Percentiles rank a stretch among this genome's conserved stretches.
Evolutionary conservation across 192 early-diverging fungal species (phyloP).

Genomic region (Coemansia sp.): DNA sequence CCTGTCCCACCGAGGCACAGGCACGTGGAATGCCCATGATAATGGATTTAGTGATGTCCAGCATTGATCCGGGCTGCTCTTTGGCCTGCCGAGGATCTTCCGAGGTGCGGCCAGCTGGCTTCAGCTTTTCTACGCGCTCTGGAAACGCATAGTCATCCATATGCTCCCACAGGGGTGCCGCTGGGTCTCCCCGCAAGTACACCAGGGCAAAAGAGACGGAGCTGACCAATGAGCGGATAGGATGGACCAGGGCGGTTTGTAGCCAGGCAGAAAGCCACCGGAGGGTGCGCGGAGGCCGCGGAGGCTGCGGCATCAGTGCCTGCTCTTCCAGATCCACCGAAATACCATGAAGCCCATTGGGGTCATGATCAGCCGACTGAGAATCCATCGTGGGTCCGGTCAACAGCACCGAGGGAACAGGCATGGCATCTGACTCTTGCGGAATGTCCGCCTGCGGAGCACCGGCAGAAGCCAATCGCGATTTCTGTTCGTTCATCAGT

Average conservation of each 20-base stretch:
- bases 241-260: slow-evolving; percentile 15
- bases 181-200: slow-evolving; percentile 37
- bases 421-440: too few relatives aligned
- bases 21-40: slow-evolving; percentile 16
- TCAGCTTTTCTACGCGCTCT: slow-evolving; percentile 24
- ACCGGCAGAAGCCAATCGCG: neutral
- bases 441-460: neutral
- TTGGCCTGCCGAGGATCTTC: slow-evolving; percentile 23
- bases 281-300: slow-evolving; percentile 5
- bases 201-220: slow-evolving; percentile 20
- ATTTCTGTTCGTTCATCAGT: slow-evolving; percentile 11
- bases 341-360: neutral
- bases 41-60: slow-evolving; percentile 19
- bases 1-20: neutral
- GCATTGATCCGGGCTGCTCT: slow-evolving; percentile 34
- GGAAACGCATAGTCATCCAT: slow-evolving; percentile 54
- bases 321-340: slow-evolving; percentile 8
- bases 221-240: slow-evolving; percentile 14
- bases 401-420: neutral
- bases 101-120: slow-evolving; percentile 29
- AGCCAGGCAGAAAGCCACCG: neutral
- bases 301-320: slow-evolving; percentile 14
- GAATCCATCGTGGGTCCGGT: neutral
- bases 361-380: neutral
- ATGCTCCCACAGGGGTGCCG: slow-evolving; percentile 31